Conservation (phyloP, 2,329 filamentous ascomycete species). For the Pseudogymnoascus sp. region DNA sequence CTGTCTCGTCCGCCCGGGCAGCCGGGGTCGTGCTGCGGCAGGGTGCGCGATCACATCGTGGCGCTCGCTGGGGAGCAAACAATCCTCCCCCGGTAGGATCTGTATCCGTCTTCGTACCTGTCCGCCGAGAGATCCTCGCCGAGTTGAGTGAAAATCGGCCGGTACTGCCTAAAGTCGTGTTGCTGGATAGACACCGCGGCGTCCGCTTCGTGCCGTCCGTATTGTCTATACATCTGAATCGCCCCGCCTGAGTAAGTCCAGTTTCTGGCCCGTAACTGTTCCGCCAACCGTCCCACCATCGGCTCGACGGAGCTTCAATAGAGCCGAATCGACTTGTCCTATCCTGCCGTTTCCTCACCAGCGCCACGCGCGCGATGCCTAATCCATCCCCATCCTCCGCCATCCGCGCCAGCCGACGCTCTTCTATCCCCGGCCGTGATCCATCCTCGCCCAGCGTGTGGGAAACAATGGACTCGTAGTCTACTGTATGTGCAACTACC, state of each 20-base stretch:
- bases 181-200: neutral
- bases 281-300: neutral
- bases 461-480: no score
- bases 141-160: neutral
- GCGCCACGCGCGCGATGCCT: neutral
- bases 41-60: neutral
- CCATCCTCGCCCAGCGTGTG: no score
- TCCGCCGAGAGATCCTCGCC: neutral
- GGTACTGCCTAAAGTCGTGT: neutral
- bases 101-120: neutral
- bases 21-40: neutral
- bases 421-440: neutral
- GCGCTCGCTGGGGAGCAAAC: neutral
- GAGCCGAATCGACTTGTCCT: neutral
- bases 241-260: neutral
- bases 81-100: neutral
- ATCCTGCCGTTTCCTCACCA: neutral
- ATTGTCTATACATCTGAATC: neutral
- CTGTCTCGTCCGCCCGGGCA: neutral
- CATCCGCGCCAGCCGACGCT: neutral
- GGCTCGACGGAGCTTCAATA: neutral
- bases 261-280: neutral
- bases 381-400: neutral
- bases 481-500: neutral
- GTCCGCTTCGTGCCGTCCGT: neutral